These are phyloP conservation scores for Eutypella sp. DNA, from an alignment of 2,329 filamentous ascomycete species.

Conservation along the genomic window DNA sequence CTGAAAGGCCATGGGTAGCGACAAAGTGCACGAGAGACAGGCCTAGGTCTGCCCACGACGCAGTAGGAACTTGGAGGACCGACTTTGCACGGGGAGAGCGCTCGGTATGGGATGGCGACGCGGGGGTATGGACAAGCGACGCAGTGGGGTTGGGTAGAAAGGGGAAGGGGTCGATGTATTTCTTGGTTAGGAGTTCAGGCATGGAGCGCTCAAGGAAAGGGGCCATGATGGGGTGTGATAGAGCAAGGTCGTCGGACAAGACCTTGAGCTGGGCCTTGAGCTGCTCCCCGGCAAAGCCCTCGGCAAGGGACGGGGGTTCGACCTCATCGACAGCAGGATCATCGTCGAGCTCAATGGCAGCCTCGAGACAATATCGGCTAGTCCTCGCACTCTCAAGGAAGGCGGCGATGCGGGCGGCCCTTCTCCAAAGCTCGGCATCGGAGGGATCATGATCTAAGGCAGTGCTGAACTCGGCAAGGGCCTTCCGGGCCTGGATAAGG, in stretches of 20 bases:
- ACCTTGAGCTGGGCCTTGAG: slow-evolving; percentile 50
- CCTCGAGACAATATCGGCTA: slow-evolving; percentile 59
- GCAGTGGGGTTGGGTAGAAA: slow-evolving; percentile 52
- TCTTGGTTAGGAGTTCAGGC: slow-evolving; percentile 45
- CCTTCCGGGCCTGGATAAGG: slow-evolving; percentile 34
- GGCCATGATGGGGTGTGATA: slow-evolving; percentile 56
- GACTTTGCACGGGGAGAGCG: slow-evolving; percentile 14
- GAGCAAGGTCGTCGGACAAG: slow-evolving; percentile 49
- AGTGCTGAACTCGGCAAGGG: slow-evolving; percentile 52
- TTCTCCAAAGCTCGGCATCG: slow-evolving; percentile 62
- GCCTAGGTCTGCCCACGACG: slow-evolving; percentile 40
- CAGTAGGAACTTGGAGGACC: slow-evolving; percentile 23
- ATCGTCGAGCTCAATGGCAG: slow-evolving; percentile 62
- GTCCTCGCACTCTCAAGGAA: slow-evolving; percentile 54
- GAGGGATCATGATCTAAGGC: slow-evolving; percentile 62
- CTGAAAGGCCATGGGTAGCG: slow-evolving; percentile 29
- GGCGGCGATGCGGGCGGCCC: slow-evolving; percentile 52
- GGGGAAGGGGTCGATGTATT: slow-evolving; percentile 56
- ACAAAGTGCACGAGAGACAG: slow-evolving; percentile 34
- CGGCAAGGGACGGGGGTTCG: slow-evolving; percentile 57
- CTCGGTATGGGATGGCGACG: slow-evolving; percentile 5
- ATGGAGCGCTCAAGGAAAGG: slow-evolving; percentile 51
- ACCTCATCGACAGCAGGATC: slow-evolving; percentile 59
- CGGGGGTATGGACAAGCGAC: slow-evolving; percentile 16
- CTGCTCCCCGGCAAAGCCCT: slow-evolving; percentile 59